Percentiles rank a stretch among this genome's conserved stretches.
Evolutionary conservation across 1,284 basidiomycete genomes (phyloP).

Genomic region (Fomes fomentarius): DNA sequence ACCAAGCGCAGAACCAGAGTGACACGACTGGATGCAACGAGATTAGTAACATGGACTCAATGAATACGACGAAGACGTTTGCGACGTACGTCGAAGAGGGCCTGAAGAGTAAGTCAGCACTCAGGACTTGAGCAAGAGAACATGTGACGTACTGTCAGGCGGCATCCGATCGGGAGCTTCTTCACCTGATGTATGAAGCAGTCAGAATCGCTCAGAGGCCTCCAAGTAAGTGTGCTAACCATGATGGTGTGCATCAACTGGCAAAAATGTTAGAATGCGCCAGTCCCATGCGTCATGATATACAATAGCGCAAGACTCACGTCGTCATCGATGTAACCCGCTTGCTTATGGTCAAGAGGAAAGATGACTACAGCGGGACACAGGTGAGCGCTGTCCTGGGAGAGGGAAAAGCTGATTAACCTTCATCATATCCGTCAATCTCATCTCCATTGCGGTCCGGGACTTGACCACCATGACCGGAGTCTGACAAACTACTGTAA

Average conservation of each 20-base stretch:
- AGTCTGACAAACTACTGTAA: slow-evolving; percentile 49
- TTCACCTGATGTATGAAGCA: too few relatives aligned
- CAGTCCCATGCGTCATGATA: background rate
- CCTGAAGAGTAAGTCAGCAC: background rate
- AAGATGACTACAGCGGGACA: slow-evolving; percentile 65
- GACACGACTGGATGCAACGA: slow-evolving; percentile 50
- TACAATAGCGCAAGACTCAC: slow-evolving; percentile 53
- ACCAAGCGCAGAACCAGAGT: slow-evolving; percentile 70
- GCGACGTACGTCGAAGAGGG: slow-evolving; percentile 65
- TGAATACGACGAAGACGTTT: background rate
- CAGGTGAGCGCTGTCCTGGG: background rate
- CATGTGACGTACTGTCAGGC: background rate
- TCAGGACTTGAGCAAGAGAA: background rate
- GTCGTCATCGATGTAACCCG: slow-evolving; percentile 84
- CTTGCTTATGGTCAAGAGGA: slow-evolving; percentile 75
- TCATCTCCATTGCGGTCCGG: slow-evolving; percentile 76
- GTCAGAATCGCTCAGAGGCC: too few relatives aligned
- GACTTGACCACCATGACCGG: slow-evolving; percentile 84
- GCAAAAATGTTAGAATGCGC: background rate
- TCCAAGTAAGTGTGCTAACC: slow-evolving; percentile 24
- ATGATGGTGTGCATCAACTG: slow-evolving; percentile 65
- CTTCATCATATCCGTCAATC: slow-evolving; percentile 66
- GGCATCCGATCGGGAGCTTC: background rate
- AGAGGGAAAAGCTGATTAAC: background rate
- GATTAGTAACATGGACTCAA: slow-evolving; percentile 10